phyloP scores from a whole-genome alignment of 1,139 yeast species.

The Zygoascus sp. region DNA sequence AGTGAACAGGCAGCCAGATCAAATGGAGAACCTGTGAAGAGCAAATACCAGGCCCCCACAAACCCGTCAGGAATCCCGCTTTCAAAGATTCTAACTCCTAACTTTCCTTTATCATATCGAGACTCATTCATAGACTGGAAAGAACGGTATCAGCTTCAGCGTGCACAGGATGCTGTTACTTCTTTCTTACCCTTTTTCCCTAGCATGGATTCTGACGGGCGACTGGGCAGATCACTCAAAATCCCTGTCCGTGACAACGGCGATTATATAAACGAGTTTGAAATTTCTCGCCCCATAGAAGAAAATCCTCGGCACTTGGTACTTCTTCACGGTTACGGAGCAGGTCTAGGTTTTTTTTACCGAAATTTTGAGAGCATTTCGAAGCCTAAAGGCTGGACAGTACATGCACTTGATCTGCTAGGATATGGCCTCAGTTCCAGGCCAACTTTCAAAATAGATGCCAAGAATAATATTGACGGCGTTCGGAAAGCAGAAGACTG shows the following conservation, averaged over 20 bases:
- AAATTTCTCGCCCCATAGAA: conserved; percentile 30
- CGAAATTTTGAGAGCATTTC: conserved; percentile 58
- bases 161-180: conserved; percentile 44
- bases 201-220: conserved; percentile 36
- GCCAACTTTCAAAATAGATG: conserved; percentile 42
- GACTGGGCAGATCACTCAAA: conserved; percentile 47
- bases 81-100: conserved; percentile 24
- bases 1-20: not conserved
- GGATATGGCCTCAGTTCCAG: conserved; percentile 81
- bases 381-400: conserved; percentile 38
- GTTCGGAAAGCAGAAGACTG: conserved; percentile 57
- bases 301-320: conserved; percentile 41
- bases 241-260: conserved; percentile 45
- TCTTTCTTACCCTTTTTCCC: conserved; percentile 61
- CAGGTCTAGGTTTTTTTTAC: conserved; percentile 81
- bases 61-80: conserved; percentile 35
- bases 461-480: conserved; percentile 27
- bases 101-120: conserved; percentile 36
- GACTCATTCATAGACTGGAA: conserved; percentile 47
- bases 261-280: conserved; percentile 56
- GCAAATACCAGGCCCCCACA: conserved; percentile 23
- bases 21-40: no score
- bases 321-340: conserved; percentile 88
- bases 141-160: conserved; percentile 35
- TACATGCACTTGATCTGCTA: conserved; percentile 77